phyloP scores from a whole-genome alignment of 345 rosid genomes.

The Mallotus nudiflorus region DNA sequence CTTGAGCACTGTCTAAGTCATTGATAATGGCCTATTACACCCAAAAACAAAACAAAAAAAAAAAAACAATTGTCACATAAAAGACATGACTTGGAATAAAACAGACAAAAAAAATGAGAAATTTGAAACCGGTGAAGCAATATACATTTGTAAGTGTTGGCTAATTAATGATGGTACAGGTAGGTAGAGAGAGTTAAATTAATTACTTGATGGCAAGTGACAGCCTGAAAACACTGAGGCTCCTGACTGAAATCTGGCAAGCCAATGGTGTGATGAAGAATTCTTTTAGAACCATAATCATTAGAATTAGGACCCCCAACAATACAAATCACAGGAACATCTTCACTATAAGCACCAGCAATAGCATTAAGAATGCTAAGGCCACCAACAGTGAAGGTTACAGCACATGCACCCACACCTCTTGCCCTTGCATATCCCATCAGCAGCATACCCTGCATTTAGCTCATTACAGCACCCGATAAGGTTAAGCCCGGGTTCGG shows the following conservation, averaged over 20 bases:
- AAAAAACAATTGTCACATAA: no score
- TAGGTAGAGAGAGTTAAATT: no score
- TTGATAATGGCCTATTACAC: background rate
- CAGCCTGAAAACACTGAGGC: background rate
- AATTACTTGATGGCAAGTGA: slow-evolving; percentile 4
- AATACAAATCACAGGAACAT: background rate
- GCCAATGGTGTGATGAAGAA: background rate
- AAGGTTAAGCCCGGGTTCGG: slow-evolving; percentile 2
- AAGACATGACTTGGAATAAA: no score
- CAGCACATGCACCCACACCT: background rate
- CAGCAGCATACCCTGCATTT: background rate
- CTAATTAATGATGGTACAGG: no score
- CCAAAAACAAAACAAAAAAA: no score
- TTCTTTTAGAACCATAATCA: background rate
- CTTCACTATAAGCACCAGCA: background rate
- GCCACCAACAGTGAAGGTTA: background rate
- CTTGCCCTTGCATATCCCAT: background rate
- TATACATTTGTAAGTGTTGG: no score
- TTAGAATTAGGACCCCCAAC: background rate
- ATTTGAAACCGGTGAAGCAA: no score
- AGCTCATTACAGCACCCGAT: background rate
- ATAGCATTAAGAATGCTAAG: background rate
- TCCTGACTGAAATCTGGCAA: background rate
- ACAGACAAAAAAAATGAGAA: no score
- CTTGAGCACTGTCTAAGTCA: background rate